Conservation (phyloP, 2,329 filamentous ascomycete genomes). For the Colletotrichum agaves region DNA sequence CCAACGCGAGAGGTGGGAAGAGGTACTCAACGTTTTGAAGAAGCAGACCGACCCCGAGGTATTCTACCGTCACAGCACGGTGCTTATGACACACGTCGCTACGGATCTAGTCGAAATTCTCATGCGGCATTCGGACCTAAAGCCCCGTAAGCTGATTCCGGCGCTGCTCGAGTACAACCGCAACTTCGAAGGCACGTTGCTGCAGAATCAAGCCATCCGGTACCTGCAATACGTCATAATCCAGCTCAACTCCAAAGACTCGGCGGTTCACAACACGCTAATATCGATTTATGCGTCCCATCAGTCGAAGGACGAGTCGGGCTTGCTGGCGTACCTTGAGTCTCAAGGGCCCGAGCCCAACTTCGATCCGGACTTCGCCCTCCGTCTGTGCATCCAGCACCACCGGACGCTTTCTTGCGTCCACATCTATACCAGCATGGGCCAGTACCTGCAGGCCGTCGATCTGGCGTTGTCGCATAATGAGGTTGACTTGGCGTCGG, state of each 20-base stretch:
- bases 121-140: slow-evolving; percentile 88
- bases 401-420: slow-evolving; percentile 93
- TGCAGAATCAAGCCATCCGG: slow-evolving; percentile 89
- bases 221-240: slow-evolving; percentile 96
- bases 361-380: slow-evolving; percentile 95
- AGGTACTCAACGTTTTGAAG: slow-evolving; percentile 88
- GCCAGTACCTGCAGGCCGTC: slow-evolving; percentile 91
- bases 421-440: slow-evolving; percentile 97
- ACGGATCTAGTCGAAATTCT: slow-evolving; percentile 92
- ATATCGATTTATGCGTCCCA: slow-evolving; percentile 96
- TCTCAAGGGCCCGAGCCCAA: slow-evolving; percentile 86
- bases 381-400: slow-evolving; percentile 94
- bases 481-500: slow-evolving; percentile 88
- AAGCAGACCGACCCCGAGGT: slow-evolving; percentile 92
- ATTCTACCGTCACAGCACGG: slow-evolving; percentile 96
- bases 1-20: slow-evolving; percentile 90
- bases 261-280: slow-evolving; percentile 95
- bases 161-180: slow-evolving; percentile 95
- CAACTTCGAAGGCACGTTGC: slow-evolving; percentile 72
- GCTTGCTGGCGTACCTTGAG: slow-evolving; percentile 88
- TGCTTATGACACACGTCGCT: slow-evolving; percentile 91
- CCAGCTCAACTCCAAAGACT: slow-evolving; percentile 80
- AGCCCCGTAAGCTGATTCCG: slow-evolving; percentile 89
- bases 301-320: slow-evolving; percentile 83
- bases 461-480: slow-evolving; percentile 91